Percentiles rank a stretch among this genome's conserved stretches.
phyloP scores from a whole-genome alignment of 2,329 filamentous ascomycete genomes.

The Colletotrichum sp. region DNA sequence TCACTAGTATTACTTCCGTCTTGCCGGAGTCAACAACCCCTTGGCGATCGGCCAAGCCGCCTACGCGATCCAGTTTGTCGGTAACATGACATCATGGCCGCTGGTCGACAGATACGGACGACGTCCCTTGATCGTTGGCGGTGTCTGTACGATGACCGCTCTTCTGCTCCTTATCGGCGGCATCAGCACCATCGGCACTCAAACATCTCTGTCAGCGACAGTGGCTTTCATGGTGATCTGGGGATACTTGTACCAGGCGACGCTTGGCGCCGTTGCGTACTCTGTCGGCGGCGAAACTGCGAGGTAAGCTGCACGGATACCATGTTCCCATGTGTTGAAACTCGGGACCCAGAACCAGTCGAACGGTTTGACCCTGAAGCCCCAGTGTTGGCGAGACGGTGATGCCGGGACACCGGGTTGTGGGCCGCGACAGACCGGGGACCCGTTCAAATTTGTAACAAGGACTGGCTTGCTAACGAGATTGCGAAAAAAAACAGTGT shows the following conservation, averaged over 20 bases:
- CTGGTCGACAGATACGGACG: slow-evolving; percentile 34
- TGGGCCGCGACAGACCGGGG: slow-evolving; percentile 45
- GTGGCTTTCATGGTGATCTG: slow-evolving; percentile 33
- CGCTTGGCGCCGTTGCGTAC: slow-evolving; percentile 32
- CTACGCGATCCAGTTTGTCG: slow-evolving; percentile 32
- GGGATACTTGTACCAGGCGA: slow-evolving; percentile 33
- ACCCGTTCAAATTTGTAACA: slow-evolving; percentile 66
- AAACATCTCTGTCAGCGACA: slow-evolving; percentile 24
- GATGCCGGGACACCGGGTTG: neutral
- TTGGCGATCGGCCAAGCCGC: slow-evolving; percentile 32
- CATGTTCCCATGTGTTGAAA: neutral
- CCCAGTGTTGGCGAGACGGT: neutral
- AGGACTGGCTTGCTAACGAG: slow-evolving; percentile 71
- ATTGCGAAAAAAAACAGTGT: slow-evolving; percentile 62
- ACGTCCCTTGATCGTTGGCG: slow-evolving; percentile 32
- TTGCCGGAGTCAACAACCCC: slow-evolving; percentile 32
- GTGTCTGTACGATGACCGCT: slow-evolving; percentile 29
- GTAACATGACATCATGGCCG: slow-evolving; percentile 34
- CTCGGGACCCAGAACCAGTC: neutral
- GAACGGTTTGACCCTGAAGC: neutral
- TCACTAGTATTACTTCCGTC: slow-evolving; percentile 28
- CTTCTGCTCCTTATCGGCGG: slow-evolving; percentile 34
- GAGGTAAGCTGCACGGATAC: slow-evolving; percentile 12
- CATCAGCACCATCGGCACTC: slow-evolving; percentile 30
- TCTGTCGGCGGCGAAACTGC: slow-evolving; percentile 34